Base-by-base conservation (phyloP, 208 protist species). In the Giardia muris region DNA sequence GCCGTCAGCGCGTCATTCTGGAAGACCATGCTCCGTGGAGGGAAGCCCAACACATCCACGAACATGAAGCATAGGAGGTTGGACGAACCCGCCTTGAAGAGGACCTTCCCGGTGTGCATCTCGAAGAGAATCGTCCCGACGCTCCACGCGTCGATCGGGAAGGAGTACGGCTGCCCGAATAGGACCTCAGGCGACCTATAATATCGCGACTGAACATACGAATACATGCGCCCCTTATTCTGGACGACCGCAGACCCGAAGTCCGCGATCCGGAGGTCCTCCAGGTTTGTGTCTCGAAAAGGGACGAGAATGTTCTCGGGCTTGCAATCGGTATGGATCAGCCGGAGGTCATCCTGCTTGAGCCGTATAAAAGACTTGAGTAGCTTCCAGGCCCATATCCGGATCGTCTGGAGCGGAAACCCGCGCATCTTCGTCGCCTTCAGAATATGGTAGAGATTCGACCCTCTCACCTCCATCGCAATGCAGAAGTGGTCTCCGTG, bases 111-210 rank as follows among this genome's bases (percentile, higher is more conserved):
- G 19, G 86, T 89, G 86, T 45, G 42, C 19, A 89, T 4, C 86
- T 89, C 86, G 86, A 89, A 89, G 86, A 89, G 42, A 4, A 89
- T 43, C 19, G 19, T 4, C 3, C 95, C 95, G 43, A 96, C 46
- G 10, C 92, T 94, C 95, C 95, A 96, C 47, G 96, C 95, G 87
- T 96, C 95, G 39, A 96, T 95, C 0, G 76, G 48, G 43, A 47
- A 43, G 42, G 46, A 91, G 93, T 94, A 95, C 46, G 90, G 46
- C 42, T 93, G 2, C 46, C 94, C 94, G 3, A 95, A 10, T 4
- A 96, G 46, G 4, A 96, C 93, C 44, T 96, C 94, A 46, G 95
- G 95, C n/a, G 95, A 89, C 87, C 95, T 57, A 86, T 96, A 96
- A 90, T 94, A 95, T 42, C 95, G 67, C 0, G 95, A 96, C 86